phyloP scores from a whole-genome alignment of 2,329 filamentous ascomycete genomes.

The Bisporella sp. region DNA sequence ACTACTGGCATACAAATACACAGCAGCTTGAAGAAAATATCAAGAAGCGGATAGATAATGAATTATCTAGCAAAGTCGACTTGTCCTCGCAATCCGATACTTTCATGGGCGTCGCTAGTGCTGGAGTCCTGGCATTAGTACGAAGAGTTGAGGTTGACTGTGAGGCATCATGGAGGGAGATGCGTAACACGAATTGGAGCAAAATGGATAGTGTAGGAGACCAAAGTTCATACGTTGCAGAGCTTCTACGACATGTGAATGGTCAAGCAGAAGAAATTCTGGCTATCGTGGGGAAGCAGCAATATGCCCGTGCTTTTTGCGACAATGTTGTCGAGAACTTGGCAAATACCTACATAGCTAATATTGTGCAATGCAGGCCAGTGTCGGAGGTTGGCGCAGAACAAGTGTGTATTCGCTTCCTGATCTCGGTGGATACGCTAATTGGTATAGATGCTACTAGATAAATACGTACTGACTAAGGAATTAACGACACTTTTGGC shows the following conservation, averaged over 20 bases:
- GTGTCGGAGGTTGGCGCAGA: slow-evolving; percentile 93
- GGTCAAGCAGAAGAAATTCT: slow-evolving; percentile 68
- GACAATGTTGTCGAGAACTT: slow-evolving; percentile 92
- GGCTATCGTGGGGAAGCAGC: slow-evolving; percentile 73
- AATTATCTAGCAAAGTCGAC: slow-evolving; percentile 70
- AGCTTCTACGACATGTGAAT: slow-evolving; percentile 70
- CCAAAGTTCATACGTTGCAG: slow-evolving; percentile 84
- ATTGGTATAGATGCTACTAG: slow-evolving; percentile 72
- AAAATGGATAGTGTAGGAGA: slow-evolving; percentile 90
- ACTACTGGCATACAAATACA: slow-evolving; percentile 93
- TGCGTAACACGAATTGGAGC: slow-evolving; percentile 94
- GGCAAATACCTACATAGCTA: slow-evolving; percentile 70
- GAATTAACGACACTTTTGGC: slow-evolving; percentile 66
- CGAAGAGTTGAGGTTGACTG: slow-evolving; percentile 75
- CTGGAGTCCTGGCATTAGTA: slow-evolving; percentile 77
- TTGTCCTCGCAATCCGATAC: slow-evolving; percentile 89
- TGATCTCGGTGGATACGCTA: neutral
- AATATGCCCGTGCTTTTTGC: slow-evolving; percentile 90
- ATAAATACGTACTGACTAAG: slow-evolving; percentile 86
- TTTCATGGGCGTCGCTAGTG: slow-evolving; percentile 90
- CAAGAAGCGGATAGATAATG: slow-evolving; percentile 78
- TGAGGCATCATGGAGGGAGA: slow-evolving; percentile 89
- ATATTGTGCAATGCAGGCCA: slow-evolving; percentile 81
- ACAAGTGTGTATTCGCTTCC: slow-evolving; percentile 47
- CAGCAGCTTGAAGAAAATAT: slow-evolving; percentile 93